Conservation (phyloP, 2,329 filamentous ascomycete genomes). For the Cercospora brassicicola region DNA sequence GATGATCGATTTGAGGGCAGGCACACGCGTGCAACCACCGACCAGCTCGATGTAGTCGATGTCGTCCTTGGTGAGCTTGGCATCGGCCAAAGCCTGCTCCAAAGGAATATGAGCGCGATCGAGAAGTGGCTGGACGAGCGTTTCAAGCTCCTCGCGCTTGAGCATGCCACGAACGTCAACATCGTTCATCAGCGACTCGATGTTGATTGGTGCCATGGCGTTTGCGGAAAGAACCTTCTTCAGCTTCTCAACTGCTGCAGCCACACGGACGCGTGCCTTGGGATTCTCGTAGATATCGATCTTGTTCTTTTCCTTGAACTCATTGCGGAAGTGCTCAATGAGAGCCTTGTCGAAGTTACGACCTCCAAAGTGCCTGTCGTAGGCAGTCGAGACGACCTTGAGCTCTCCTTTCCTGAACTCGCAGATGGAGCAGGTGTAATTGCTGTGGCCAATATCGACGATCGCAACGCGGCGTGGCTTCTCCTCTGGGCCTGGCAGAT, state of each 20-base stretch:
- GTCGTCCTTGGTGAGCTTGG: slow-evolving; percentile 85
- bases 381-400: slow-evolving; percentile 86
- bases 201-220: slow-evolving; percentile 86
- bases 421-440: slow-evolving; percentile 90
- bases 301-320: slow-evolving; percentile 98
- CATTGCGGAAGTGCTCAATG: slow-evolving; percentile 88
- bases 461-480: slow-evolving; percentile 88
- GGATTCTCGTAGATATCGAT: slow-evolving; percentile 88
- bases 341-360: slow-evolving; percentile 95
- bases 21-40: slow-evolving; percentile 91
- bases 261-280: slow-evolving; percentile 84
- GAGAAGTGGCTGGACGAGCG: slow-evolving; percentile 81
- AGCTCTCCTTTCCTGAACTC: slow-evolving; percentile 98
- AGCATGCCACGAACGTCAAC: slow-evolving; percentile 85
- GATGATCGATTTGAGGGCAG: slow-evolving; percentile 85
- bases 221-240: slow-evolving; percentile 99
- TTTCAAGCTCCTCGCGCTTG: slow-evolving; percentile 91
- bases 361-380: slow-evolving; percentile 94
- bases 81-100: slow-evolving; percentile 90
- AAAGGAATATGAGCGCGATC: slow-evolving; percentile 70
- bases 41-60: slow-evolving; percentile 93
- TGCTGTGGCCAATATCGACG: slow-evolving; percentile 93
- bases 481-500: slow-evolving; percentile 85
- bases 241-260: slow-evolving; percentile 88
- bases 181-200: slow-evolving; percentile 98